Base-by-base conservation (phyloP, 257 asterid species). In the Cordia subcordata region DNA sequence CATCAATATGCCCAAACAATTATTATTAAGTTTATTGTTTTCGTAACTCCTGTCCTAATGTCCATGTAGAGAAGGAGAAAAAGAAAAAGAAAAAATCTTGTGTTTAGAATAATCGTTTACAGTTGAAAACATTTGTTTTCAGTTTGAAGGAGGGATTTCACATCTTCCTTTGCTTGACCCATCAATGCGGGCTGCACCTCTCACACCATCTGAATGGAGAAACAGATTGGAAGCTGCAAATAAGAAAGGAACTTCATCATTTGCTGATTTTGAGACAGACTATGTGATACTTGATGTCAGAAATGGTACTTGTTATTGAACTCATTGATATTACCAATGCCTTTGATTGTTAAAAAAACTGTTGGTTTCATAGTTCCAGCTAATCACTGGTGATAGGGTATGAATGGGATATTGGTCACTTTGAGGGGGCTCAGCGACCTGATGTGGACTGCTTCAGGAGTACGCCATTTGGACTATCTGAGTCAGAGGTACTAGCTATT, bases 391-490 rank as follows among this genome's bases (percentile, higher is more conserved):
- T 60, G 20, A 65, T 64, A 88, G 99, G 99, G 75, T 92, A 92
- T 72, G 99, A 92, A 77, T 92, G 99, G 99, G 99, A 92, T 57
- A 78, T 92, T 55, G 99, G 99, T 32, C 99, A 92, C 78, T 92
- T 92, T 74, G 71, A 75, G 57, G 96, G 94, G 56, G 96, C 97
- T 53, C 85, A 75, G 53, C 86, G 99, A 45, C 99, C 99, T 23
- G 80, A 88, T 72, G 95, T 88, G 62, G 99, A 86, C 58, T 92
- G 95, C 75, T 92, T 92, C 49, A 74, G 94, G 58, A 83, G 86
- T 79, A 92, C 99, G 65, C 86, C 96, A 10, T 82, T 86, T 63
- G 97, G 97, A 61, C 64, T 73, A 62, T 75, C 89, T 9, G 91
- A 82, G 62, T 59, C 81, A 32, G 82, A 79, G 93, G 96, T 81